Evolutionary conservation across 2,329 filamentous ascomycete genomes (phyloP), one percentile per base, ranked within the genome.

Genomic region (Talaromyces islandicus): DNA sequence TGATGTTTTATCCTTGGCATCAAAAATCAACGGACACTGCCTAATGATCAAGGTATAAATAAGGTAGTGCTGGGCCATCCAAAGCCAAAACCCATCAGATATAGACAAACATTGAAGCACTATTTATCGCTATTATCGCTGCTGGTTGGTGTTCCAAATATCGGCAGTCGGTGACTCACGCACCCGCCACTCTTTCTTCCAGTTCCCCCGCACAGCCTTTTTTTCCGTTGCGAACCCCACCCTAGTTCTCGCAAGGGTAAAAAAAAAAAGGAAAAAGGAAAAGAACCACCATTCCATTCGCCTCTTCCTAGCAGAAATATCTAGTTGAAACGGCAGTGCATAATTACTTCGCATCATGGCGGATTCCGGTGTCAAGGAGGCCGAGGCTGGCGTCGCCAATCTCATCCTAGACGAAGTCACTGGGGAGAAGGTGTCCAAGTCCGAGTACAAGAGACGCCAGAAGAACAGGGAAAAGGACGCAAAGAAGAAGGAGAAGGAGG

Each of bases 401-500:
- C 83, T 96, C 67, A 84, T 92, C 76, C 85, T 94, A 56, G 94
- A 99, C 76, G 91, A 95, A 71, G 91, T 92, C 65, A 97, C 94
- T 14, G 94, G 94, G 70, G 94, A 99, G 80, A 87, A 77, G 70
- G 82, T 88, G 58, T 92, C 89, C 80, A 92, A 92, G 86, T 85
- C 87, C 17, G 88, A 92, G 79, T 82, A 97, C 75, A 99, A 99
- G 91, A 93, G 91, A 81, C 88, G 93, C 71, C 86, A 92, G 81
- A 99, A 99, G 90, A 84, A 88, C 73, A 88, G 93, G 67, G 86
- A 93, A 76, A 87, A 85, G 77, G 92, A 95, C 63, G 89, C 89
- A 67, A 90, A 92, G 80, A 97, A 96, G 88, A 87, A 87, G 68
- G 87, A 91, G 79, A 93, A 91, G 83, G 89, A 87, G 29, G 89